Percentiles rank a stretch among this genome's conserved stretches.
Evolutionary conservation across 2,329 filamentous ascomycete species (phyloP).

Genomic region (Colletotrichum spinosum): DNA sequence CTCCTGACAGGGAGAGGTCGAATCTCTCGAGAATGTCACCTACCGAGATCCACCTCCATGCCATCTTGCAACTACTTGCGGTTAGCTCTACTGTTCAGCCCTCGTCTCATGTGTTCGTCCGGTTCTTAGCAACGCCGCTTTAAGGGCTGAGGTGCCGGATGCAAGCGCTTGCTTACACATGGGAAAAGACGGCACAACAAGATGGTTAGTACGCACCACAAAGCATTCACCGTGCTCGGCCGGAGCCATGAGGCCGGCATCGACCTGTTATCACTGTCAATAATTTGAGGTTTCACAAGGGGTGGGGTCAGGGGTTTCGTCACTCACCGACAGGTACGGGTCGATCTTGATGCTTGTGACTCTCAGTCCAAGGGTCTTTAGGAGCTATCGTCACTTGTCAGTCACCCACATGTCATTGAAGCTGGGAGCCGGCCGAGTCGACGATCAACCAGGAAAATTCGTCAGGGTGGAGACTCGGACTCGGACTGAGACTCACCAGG

Average conservation of each 20-base stretch:
- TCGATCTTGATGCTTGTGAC: slow-evolving; percentile 68
- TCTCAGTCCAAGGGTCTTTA: slow-evolving; percentile 84
- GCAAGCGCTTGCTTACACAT: slow-evolving; percentile 13
- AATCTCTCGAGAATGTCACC: slow-evolving; percentile 21
- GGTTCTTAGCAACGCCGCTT: background rate
- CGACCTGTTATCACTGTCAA: slow-evolving; percentile 30
- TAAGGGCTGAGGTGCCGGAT: background rate
- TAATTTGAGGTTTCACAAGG: background rate
- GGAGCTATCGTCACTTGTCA: slow-evolving; percentile 62
- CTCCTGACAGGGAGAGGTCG: slow-evolving; percentile 1
- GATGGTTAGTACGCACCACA: slow-evolving; percentile 32
- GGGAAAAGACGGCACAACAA: background rate
- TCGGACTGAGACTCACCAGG: slow-evolving; percentile 50
- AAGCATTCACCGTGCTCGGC: slow-evolving; percentile 45
- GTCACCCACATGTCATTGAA: slow-evolving; percentile 31
- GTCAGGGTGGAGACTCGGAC: slow-evolving; percentile 20
- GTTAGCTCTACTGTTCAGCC: slow-evolving; percentile 22
- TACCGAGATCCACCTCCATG: slow-evolving; percentile 39
- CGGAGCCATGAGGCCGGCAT: slow-evolving; percentile 42
- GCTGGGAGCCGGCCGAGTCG: slow-evolving; percentile 36
- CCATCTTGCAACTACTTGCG: slow-evolving; percentile 33
- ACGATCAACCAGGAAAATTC: slow-evolving; percentile 40
- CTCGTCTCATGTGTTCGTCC: background rate
- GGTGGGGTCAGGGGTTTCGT: slow-evolving; percentile 1
- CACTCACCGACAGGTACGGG: slow-evolving; percentile 57